A percentile compares a stretch with the other conserved stretches of the same genome.
phyloP scores from a whole-genome alignment of 2,329 filamentous ascomycete species.

The Fusarium pseudograminearum region DNA sequence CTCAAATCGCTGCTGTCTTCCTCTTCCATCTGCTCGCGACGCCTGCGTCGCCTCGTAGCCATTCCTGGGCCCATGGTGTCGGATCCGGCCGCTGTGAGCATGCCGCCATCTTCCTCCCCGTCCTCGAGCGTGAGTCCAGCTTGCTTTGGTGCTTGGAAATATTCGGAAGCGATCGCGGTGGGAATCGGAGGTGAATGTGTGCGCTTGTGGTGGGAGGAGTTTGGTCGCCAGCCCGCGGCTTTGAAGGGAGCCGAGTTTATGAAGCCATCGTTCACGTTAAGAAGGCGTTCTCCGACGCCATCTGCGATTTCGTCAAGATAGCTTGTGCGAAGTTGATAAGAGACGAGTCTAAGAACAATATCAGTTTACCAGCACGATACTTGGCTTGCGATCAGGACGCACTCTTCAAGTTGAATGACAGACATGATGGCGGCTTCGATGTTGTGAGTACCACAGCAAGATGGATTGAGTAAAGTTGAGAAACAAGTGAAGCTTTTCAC shows the following conservation, averaged over 20 bases:
- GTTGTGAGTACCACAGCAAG: conserved; percentile 9
- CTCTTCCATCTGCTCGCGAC: conserved; percentile 82
- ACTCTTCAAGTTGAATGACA: conserved; percentile 57
- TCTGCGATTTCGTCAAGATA: conserved; percentile 85
- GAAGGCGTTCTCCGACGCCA: conserved; percentile 85
- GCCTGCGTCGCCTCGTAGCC: conserved; percentile 73
- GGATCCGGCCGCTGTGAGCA: conserved; percentile 75
- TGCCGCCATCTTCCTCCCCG: conserved; percentile 78
- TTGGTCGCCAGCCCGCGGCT: conserved; percentile 82
- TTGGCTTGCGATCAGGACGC: conserved; percentile 20
- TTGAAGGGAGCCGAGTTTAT: conserved; percentile 86
- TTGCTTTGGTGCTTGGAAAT: conserved; percentile 79
- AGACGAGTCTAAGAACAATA: conserved; percentile 71
- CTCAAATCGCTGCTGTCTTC: conserved; percentile 88
- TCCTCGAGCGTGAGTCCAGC: conserved; percentile 74
- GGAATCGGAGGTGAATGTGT: conserved; percentile 89
- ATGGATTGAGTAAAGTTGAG: not conserved
- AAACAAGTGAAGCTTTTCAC: conserved; percentile 21
- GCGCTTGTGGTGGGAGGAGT: conserved; percentile 80
- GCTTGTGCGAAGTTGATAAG: conserved; percentile 83
- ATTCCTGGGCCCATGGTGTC: conserved; percentile 77
- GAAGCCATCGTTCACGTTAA: conserved; percentile 82
- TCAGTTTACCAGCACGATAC: conserved; percentile 33
- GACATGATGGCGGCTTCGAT: conserved; percentile 49
- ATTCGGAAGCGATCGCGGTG: conserved; percentile 83